Evolutionary conservation across 2,329 filamentous ascomycete genomes (phyloP).

Genomic region (Xylaria sp.): DNA sequence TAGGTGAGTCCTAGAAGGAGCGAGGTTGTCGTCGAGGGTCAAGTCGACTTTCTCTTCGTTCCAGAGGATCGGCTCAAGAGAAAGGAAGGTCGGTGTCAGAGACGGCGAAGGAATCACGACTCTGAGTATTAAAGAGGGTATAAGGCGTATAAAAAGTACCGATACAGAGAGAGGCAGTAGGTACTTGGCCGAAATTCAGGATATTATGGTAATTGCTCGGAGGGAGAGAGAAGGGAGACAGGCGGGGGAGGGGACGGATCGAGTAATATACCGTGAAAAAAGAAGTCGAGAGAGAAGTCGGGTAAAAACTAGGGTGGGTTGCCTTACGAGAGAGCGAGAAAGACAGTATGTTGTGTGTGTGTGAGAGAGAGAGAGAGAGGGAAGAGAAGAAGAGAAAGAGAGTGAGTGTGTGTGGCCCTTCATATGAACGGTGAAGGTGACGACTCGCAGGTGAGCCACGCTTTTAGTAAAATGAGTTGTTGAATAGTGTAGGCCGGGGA

Average conservation of each 20-base stretch:
- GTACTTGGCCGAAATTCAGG: no score
- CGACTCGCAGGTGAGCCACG: slow-evolving; percentile 8
- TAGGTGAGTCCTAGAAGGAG: slow-evolving; percentile 31
- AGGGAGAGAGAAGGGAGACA: slow-evolving; percentile 10
- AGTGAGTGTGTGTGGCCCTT: slow-evolving; percentile 16
- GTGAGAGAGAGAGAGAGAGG: neutral
- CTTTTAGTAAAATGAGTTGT: slow-evolving; percentile 31
- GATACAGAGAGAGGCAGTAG: no score
- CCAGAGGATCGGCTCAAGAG: neutral
- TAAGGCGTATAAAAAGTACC: neutral
- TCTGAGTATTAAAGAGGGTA: slow-evolving; percentile 18
- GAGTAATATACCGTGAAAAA: slow-evolving; percentile 14
- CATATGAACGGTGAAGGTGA: slow-evolving; percentile 13
- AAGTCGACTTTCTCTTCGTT: slow-evolving; percentile 8
- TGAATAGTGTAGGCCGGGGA: slow-evolving; percentile 22
- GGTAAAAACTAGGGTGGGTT: neutral
- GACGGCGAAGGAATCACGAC: neutral
- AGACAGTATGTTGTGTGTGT: slow-evolving; percentile 12
- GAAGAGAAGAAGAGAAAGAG: neutral
- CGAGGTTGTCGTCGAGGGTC: slow-evolving; percentile 16
- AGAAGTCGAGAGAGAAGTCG: neutral
- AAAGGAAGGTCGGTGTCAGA: neutral
- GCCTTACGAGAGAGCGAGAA: neutral
- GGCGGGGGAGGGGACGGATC: slow-evolving; percentile 5
- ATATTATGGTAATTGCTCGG: slow-evolving; percentile 3